phyloP scores from a whole-genome alignment of 2,329 filamentous ascomycete genomes.

The Ophidiomyces ophidiicola region DNA sequence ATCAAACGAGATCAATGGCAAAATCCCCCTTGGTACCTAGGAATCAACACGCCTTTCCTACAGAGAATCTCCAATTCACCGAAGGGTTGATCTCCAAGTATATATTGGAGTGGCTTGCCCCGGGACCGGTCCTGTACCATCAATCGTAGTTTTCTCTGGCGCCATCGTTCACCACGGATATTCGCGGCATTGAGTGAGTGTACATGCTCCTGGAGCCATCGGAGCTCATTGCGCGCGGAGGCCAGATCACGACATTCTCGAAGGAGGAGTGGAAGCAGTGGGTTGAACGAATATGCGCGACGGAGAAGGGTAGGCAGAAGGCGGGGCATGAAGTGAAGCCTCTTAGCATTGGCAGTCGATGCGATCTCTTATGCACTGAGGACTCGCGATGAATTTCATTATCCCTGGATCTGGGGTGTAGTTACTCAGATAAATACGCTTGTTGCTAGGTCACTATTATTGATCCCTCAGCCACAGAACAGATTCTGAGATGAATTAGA shows the following conservation, averaged over 20 bases:
- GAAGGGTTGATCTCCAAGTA: conserved; percentile 80
- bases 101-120: conserved; percentile 79
- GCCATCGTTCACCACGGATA: conserved; percentile 11
- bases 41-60: conserved; percentile 68
- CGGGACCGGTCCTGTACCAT: conserved; percentile 35
- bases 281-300: conserved; percentile 25
- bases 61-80: conserved; percentile 70
- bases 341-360: no score
- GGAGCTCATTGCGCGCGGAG: conserved; percentile 37
- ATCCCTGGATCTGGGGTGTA: no score
- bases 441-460: no score
- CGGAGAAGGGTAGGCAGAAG: conserved; percentile 28
- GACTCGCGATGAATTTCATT: no score
- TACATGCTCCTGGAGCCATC: conserved; percentile 35
- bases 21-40: conserved; percentile 38
- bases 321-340: conserved; percentile 30
- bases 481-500: no score
- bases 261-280: conserved; percentile 32
- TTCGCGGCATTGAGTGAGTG: conserved; percentile 13
- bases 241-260: conserved; percentile 34
- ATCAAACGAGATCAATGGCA: not conserved
- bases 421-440: no score
- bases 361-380: no score
- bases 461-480: no score
- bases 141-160: conserved; percentile 24